Evolutionary conservation across 352 stramenopile species (phyloP), one percentile per base, ranked within the genome.

Genomic region (Phytophthora constricta): DNA sequence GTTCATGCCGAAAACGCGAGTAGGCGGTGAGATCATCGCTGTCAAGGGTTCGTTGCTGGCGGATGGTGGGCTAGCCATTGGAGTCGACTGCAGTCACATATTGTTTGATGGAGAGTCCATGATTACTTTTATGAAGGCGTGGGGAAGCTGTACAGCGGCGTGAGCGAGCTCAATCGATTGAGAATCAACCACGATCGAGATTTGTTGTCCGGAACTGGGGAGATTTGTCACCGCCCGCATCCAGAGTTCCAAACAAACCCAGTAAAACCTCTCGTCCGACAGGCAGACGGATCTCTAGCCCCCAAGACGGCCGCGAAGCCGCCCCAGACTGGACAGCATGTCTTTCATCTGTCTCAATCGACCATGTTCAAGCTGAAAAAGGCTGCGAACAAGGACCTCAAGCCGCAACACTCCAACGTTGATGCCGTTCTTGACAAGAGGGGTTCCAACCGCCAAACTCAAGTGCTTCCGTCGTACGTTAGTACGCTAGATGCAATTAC

Each of bases 71-170:
- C 68, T 90, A 37, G 75, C 55, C 14, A 58, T 90, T 17, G 79
- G 79, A 4, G 54, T 86, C 31, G 72, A 85, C 48, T 68, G 73
- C 34, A 81, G 46, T 33, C 81, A 90, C 46, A 61, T 62, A 0
- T 14, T 90, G 56, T 71, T 87, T n/a, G 81, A 90, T 31, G 79
- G 72, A 37, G 72, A 88, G 26, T 72, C 62, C 10, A 70, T 80
- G 60, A 79, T 88, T 46, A 88, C 72, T 19, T 88, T 90, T 62
- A 79, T 84, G 66, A 78, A 76, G 37, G 47, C 57, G 14, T 90
- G 81, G 81, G 70, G 77, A 61, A 79, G 62, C 77, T 78, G 61
- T 90, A 84, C 48, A 77, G 74, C 23, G 48, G 62, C 0, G 59
- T 62, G 19, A 50, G 20, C 8, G 66, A 70, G 17, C 4, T 62